phyloP scores from a whole-genome alignment of 352 stramenopile species.

The Phytophthora fragariae region DNA sequence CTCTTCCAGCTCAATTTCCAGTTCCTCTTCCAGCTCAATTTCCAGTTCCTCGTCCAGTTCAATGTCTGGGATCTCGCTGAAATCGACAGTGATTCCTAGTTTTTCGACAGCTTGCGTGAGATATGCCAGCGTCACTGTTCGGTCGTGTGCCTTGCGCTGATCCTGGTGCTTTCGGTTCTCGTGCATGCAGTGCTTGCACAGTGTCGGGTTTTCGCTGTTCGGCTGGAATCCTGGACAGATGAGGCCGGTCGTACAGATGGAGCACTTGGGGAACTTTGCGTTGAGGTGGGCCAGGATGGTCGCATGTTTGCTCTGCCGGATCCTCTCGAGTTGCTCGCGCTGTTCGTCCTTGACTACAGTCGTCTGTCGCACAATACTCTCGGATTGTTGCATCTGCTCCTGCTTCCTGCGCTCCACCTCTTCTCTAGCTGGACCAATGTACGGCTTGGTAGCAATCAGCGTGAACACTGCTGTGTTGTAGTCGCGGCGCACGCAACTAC shows the following conservation, averaged over 20 bases:
- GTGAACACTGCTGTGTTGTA: too few relatives aligned
- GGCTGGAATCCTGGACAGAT: slow-evolving; percentile 81
- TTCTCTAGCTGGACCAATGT: slow-evolving; percentile 86
- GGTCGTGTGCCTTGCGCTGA: slow-evolving; percentile 46
- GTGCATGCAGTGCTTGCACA: slow-evolving; percentile 84
- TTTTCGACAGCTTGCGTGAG: slow-evolving; percentile 60
- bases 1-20: too few relatives aligned
- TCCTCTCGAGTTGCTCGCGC: slow-evolving; percentile 49
- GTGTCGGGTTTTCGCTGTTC: slow-evolving; percentile 67
- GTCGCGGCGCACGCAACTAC: slow-evolving; percentile 89
- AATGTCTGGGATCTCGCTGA: slow-evolving; percentile 58
- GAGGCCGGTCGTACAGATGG: slow-evolving; percentile 67
- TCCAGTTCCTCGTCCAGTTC: slow-evolving; percentile 66
- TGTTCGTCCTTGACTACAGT: slow-evolving; percentile 56
- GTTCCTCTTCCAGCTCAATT: slow-evolving; percentile 51
- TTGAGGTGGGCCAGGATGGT: slow-evolving; percentile 64
- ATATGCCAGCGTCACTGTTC: slow-evolving; percentile 52
- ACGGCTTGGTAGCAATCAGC: slow-evolving; percentile 92
- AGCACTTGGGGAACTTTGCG: slow-evolving; percentile 65
- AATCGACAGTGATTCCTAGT: slow-evolving; percentile 63
- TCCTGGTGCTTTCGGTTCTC: slow-evolving; percentile 73
- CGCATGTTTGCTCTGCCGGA: slow-evolving; percentile 53
- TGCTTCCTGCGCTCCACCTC: slow-evolving; percentile 59
- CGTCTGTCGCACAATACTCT: slow-evolving; percentile 62
- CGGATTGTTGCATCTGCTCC: slow-evolving; percentile 43